These are phyloP conservation scores for Coniosporium tulheliwenetii DNA, from an alignment of 2,329 filamentous ascomycete genomes.

Conservation along the genomic window DNA sequence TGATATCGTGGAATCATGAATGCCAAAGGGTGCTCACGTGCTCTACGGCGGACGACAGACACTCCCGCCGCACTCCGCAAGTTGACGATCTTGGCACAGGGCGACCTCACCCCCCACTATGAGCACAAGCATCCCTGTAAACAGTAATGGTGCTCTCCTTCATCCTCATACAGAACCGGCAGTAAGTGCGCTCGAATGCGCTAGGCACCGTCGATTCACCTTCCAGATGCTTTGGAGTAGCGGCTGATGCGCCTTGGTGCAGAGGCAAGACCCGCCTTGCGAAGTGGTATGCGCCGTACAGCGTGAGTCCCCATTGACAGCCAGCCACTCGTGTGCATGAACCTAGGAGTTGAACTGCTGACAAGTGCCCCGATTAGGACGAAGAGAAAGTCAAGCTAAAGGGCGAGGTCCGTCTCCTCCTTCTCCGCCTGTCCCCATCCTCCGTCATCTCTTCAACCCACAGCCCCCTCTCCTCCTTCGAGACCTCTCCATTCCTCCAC, in stretches of 20 bases:
- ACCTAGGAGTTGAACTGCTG: background rate
- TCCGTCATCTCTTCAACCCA: background rate
- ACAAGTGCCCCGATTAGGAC: slow-evolving; percentile 36
- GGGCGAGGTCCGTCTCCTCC: slow-evolving; percentile 54
- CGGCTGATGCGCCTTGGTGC: slow-evolving; percentile 1
- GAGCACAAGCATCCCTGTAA: too few relatives aligned
- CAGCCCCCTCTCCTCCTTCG: slow-evolving; percentile 1
- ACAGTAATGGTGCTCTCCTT: slow-evolving; percentile 56
- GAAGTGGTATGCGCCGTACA: slow-evolving; percentile 98
- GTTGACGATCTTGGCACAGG: too few relatives aligned
- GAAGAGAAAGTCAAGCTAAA: slow-evolving; percentile 99
- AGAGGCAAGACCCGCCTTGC: slow-evolving; percentile 97
- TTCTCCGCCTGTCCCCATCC: slow-evolving; percentile 2
- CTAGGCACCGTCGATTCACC: background rate
- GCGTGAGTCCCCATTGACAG: slow-evolving; percentile 30
- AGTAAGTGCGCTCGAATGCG: slow-evolving; percentile 35
- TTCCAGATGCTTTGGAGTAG: slow-evolving; percentile 7
- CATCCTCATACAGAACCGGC: slow-evolving; percentile 78
- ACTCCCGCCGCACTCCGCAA: too few relatives aligned
- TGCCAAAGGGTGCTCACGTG: too few relatives aligned
- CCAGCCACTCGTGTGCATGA: background rate
- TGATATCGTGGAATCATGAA: too few relatives aligned
- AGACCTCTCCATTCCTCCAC: background rate
- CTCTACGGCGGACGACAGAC: too few relatives aligned
- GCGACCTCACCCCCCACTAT: too few relatives aligned